Base-by-base conservation (phyloP, 148 eudicot genomes). In the Vaccinium vitisidaea region DNA sequence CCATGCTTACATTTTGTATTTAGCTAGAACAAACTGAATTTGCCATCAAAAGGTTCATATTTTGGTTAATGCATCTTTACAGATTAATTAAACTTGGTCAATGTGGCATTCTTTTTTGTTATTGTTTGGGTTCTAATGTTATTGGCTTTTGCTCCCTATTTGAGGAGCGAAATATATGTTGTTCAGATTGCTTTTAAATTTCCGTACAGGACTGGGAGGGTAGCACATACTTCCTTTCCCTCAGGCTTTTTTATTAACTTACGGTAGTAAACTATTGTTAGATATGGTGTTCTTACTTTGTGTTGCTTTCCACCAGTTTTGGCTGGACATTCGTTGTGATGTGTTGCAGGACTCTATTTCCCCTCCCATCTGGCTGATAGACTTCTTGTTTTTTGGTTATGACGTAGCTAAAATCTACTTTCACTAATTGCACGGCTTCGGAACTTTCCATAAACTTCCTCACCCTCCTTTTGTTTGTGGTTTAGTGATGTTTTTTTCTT, bases 401-500 rank as follows among this genome's bases (percentile, higher is more conserved):
- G 49, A 56, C n/a, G 39, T 32, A 11, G 18, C 5, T 19, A 5
- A 69, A 58, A 43, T 63, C 18, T 81, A 21, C 19, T 81, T 63
- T 5, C 21, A 32, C 49, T 12, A 3, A 15, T 49, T n/a, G 27
- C 16, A 48, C 2, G 12, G 23, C 43, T 10, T 49, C 58, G 8
- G 49, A 16, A 39, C 46, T 43, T n/a, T 63, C 74, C 2, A 8
- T 59, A 15, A 79, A 48, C 15, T 23, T 69, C 36, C 73, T 67
- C 16, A 25, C 73, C 15, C 16, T 82, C 23, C 69, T 8, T 27
- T 10, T 7, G 27, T 53, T 30, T 25, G 32, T 82, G 84, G 4
- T 61, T 71, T 84, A 8, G 36, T 86, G 48, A 81, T 84, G 79
- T 13, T 84, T 11, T 69, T 61, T 75, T 89, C 75, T 36, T 9